Percentiles rank a stretch among this genome's conserved stretches.
Conservation (phyloP, 768 basidiomycete species). For the Amanita pseudoporphyria region DNA sequence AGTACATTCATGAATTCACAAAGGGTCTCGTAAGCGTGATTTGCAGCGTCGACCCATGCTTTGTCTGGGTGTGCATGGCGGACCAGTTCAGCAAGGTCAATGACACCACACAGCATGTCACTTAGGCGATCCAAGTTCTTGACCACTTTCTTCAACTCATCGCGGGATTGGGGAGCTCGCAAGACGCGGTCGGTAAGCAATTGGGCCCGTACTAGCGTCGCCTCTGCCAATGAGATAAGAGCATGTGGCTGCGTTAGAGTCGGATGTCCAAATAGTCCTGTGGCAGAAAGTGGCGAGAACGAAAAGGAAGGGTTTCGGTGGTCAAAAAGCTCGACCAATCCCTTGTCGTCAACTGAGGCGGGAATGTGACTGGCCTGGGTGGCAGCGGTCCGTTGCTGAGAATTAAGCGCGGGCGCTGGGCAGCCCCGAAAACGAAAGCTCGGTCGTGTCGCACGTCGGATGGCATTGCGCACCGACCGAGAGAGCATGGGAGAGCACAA, state of each 20-base stretch:
- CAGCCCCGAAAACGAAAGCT: constrained; percentile 34
- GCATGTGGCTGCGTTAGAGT: constrained; percentile 59
- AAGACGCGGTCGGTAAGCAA: constrained; percentile 79
- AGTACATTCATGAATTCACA: constrained; percentile 98
- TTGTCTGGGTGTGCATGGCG: constrained; percentile 89
- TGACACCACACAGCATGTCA: constrained; percentile 92
- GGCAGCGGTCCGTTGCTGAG: constrained; percentile 25
- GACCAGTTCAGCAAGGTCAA: constrained; percentile 91
- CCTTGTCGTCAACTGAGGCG: constrained; percentile 54
- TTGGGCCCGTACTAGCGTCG: constrained; percentile 73
- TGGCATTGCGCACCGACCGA: constrained; percentile 31
- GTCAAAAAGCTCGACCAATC: constrained; percentile 66
- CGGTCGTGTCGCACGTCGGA: constrained; percentile 23
- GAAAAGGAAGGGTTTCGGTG: constrained; percentile 34
- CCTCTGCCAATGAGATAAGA: constrained; percentile 64
- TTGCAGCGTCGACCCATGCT: constrained; percentile 74
- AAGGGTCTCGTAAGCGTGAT: constrained; percentile 80
- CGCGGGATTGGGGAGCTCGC: constrained; percentile 57
- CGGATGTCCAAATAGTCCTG: constrained; percentile 82
- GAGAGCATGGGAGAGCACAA: constrained; percentile 30
- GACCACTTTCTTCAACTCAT: constrained; percentile 77
- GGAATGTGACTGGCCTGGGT: constrained; percentile 38
- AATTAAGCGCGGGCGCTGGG: constrained; percentile 24
- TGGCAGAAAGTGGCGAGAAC: constrained; percentile 36
- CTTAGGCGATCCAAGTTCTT: constrained; percentile 96